Conservation (phyloP, 306 rosid genomes). For the Canavalia ensiformis region DNA sequence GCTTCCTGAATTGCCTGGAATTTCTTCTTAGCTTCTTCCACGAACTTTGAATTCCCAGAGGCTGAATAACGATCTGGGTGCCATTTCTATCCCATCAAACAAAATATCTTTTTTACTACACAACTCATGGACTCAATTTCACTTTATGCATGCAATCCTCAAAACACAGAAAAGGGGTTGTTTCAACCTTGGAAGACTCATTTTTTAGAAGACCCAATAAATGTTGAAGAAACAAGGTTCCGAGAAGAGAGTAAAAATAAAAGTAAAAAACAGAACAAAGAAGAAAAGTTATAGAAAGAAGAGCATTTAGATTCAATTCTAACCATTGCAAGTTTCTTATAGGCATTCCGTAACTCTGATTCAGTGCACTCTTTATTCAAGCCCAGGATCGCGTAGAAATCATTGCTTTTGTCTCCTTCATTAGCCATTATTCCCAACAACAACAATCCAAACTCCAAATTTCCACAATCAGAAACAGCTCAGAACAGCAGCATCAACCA, state of each 20-base stretch:
- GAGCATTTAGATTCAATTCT: conserved; percentile 46
- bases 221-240: neutral
- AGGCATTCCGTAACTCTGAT: conserved; percentile 76
- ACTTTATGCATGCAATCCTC: neutral
- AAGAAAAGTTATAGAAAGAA: neutral
- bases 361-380: conserved; percentile 85
- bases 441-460: conserved; percentile 17
- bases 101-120: conserved; percentile 33
- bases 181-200: conserved; percentile 2
- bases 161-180: neutral
- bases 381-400: conserved; percentile 78
- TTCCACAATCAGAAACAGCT: conserved; percentile 12
- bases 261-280: neutral
- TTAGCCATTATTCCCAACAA: conserved; percentile 62
- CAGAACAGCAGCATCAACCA: neutral
- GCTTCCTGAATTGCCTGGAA: conserved; percentile 91
- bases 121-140: neutral
- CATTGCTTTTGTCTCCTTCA: conserved; percentile 63
- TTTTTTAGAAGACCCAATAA: conserved; percentile 35
- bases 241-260: neutral
- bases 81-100: conserved; percentile 77
- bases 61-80: conserved; percentile 99
- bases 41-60: conserved; percentile 72
- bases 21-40: conserved; percentile 90
- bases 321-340: conserved; percentile 94